Evolutionary conservation across 768 basidiomycete genomes (phyloP).

Genomic region (Xanthoconium purpureum): DNA sequence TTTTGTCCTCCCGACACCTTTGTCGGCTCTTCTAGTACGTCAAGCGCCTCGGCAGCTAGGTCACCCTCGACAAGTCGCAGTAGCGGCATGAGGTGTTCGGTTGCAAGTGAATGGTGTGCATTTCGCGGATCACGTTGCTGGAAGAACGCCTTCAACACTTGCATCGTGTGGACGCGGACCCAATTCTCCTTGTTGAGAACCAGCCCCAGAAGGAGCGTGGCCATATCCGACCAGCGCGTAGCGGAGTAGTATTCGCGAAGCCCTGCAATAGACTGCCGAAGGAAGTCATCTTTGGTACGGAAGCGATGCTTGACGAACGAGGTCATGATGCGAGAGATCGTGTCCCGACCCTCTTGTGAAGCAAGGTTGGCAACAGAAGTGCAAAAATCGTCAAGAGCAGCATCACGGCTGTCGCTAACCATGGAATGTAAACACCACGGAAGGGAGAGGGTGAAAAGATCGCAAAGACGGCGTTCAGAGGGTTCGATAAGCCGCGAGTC

Average conservation of each 20-base stretch:
- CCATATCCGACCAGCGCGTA: constrained; percentile 75
- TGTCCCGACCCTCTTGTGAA: constrained; percentile 65
- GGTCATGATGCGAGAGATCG: constrained; percentile 83
- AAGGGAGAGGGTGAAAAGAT: constrained; percentile 76
- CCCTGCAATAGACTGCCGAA: constrained; percentile 82
- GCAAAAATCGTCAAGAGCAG: constrained; percentile 65
- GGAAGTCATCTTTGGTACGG: constrained; percentile 89
- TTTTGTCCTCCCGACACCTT: constrained; percentile 72
- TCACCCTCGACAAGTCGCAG: constrained; percentile 86
- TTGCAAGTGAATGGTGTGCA: constrained; percentile 70
- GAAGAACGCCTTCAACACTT: constrained; percentile 85
- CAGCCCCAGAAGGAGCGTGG: constrained; percentile 82
- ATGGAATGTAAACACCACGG: constrained; percentile 88
- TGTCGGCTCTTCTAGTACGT: constrained; percentile 91
- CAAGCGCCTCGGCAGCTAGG: constrained; percentile 78
- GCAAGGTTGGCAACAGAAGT: constrained; percentile 72
- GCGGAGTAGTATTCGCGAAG: constrained; percentile 81
- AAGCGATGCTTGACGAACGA: constrained; percentile 87
- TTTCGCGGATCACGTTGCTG: constrained; percentile 78
- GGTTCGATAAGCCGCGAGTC: constrained; percentile 69
- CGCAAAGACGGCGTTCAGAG: constrained; percentile 69
- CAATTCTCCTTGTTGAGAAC: constrained; percentile 80
- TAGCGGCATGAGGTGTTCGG: constrained; percentile 88
- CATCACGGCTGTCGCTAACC: constrained; percentile 57
- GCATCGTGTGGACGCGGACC: constrained; percentile 80